A percentile compares a stretch with the other conserved stretches of the same genome.
These are phyloP conservation scores for Aspergillus cejpii DNA, from an alignment of 2,329 filamentous ascomycete species.

Conservation along the genomic window DNA sequence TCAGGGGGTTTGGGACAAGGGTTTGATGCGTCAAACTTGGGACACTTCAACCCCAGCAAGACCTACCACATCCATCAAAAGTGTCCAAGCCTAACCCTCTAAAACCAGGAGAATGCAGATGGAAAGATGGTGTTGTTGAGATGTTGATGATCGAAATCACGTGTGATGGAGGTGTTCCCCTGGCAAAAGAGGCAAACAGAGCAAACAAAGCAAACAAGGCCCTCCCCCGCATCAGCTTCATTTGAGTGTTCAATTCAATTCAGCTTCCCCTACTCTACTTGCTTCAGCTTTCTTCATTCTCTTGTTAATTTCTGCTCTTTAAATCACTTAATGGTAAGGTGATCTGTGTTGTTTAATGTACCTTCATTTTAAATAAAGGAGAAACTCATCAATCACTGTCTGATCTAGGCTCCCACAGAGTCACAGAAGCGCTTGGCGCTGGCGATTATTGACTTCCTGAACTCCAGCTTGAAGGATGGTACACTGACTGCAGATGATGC, in stretches of 20 bases:
- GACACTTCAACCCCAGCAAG: conserved; percentile 16
- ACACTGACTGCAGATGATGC: conserved; percentile 81
- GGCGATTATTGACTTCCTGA: conserved; percentile 93
- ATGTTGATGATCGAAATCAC: conserved; percentile 10
- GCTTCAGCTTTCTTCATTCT: background rate
- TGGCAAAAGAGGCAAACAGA: conserved; percentile 7
- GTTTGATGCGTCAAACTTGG: conserved; percentile 20
- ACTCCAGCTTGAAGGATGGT: conserved; percentile 75
- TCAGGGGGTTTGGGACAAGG: conserved; percentile 14
- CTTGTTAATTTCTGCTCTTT: conserved; percentile 17
- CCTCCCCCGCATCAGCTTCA: background rate
- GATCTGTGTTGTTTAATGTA: background rate
- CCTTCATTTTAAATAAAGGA: background rate
- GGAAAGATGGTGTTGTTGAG: background rate
- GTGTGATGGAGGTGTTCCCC: conserved; percentile 9
- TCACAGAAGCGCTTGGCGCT: conserved; percentile 86
- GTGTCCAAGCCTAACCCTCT: background rate
- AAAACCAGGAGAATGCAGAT: background rate
- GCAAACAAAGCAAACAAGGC: conserved; percentile 9
- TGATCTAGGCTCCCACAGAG: conserved; percentile 38
- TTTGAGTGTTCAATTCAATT: background rate
- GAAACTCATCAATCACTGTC: background rate
- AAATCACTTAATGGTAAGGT: conserved; percentile 1
- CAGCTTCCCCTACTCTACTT: conserved; percentile 4
- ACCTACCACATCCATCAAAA: conserved; percentile 20